Percentiles rank a stretch among this genome's conserved stretches.
These are phyloP conservation scores for Cucumis hystrix DNA, from an alignment of 306 rosid species.

Conservation along the genomic window DNA sequence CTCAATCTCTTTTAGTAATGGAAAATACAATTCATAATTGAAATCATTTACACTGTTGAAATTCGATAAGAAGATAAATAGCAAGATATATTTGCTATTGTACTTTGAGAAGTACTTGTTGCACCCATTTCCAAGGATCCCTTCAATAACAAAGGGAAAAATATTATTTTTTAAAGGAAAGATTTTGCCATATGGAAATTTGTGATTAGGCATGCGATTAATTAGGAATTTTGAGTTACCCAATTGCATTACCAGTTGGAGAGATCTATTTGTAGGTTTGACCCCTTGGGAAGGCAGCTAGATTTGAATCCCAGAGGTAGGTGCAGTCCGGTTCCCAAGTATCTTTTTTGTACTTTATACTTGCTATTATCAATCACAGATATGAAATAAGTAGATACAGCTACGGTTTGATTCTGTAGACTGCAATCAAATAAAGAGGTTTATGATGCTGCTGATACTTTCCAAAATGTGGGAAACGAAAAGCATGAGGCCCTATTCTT, in stretches of 20 bases:
- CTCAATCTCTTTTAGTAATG: not conserved
- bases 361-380: not conserved
- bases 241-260: no score
- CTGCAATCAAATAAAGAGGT: not conserved
- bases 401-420: not conserved
- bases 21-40: not conserved
- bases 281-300: no score
- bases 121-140: no score
- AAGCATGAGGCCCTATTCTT: not conserved
- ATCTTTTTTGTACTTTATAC: not conserved
- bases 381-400: not conserved
- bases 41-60: not conserved
- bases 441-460: not conserved
- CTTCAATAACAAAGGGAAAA: no score
- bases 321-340: no score
- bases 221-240: no score
- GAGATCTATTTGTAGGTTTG: no score
- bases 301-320: no score
- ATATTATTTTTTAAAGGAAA: no score
- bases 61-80: not conserved
- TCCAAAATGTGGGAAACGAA: not conserved
- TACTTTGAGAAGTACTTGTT: not conserved
- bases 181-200: no score
- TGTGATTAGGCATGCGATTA: no score
- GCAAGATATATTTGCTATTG: not conserved